Conservation (phyloP, 202 grass and related monocot genomes). For the Elaeis oleifera region DNA sequence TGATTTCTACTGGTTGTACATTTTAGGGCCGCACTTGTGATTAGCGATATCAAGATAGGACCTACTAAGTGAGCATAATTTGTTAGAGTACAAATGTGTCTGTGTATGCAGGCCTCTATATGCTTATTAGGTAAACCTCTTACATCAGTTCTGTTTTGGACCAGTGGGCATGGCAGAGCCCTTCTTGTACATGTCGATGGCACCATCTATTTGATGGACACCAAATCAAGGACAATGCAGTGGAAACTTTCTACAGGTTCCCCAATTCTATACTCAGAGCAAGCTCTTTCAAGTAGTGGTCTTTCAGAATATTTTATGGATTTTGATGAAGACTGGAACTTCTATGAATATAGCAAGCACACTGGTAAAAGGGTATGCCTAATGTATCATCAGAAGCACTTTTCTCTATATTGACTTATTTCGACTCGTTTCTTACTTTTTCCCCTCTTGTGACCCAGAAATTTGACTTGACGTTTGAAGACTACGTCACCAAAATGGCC, state of each 20-base stretch:
- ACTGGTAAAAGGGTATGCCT: constrained; percentile 24
- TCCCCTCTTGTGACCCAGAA: constrained; percentile 29
- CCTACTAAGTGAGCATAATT: too few relatives aligned
- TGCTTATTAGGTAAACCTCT: too few relatives aligned
- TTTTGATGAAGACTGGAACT: constrained; percentile 35
- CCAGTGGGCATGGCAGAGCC: constrained; percentile 28
- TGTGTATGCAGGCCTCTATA: too few relatives aligned
- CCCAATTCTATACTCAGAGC: constrained; percentile 36
- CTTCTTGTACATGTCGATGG: constrained; percentile 56
- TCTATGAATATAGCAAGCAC: constrained; percentile 32
- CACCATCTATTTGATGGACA: constrained; percentile 54
- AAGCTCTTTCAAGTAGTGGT: constrained; percentile 18
- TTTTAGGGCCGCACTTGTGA: too few relatives aligned
- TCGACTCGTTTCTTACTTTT: constrained; percentile 11
- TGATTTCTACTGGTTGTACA: too few relatives aligned
- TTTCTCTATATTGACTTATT: constrained; percentile 21
- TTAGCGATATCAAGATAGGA: too few relatives aligned
- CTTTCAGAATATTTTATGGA: constrained; percentile 53
- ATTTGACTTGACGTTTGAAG: constrained; percentile 73
- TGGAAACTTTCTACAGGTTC: constrained; percentile 64
- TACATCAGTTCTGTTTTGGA: not conserved
- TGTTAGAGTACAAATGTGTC: too few relatives aligned
- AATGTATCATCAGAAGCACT: not conserved
- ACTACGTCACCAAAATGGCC: constrained; percentile 34
- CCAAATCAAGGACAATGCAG: constrained; percentile 29